Evolutionary conservation across 2,329 filamentous ascomycete genomes (phyloP), one percentile per base, ranked within the genome.

Genomic region (Xenoacremonium recifei): DNA sequence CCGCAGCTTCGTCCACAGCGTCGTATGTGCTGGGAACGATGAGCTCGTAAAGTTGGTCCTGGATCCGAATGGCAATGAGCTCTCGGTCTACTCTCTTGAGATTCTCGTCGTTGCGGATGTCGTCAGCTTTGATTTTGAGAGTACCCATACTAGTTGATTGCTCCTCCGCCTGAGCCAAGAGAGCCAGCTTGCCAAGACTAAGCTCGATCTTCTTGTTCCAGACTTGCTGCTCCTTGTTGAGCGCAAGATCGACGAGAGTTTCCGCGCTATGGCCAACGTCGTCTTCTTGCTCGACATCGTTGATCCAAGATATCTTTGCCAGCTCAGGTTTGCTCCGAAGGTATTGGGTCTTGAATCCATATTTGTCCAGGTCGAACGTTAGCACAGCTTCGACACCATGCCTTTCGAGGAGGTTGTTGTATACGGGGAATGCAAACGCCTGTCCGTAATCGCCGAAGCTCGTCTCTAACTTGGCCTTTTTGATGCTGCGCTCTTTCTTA

Each of bases 181-280:
- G 75, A 13, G 84, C 80, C 35, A 99, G 75, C 66, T 96, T 97
- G 25, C 88, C 87, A 29, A 99, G 75, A 45, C 89, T 95, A 19
- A 97, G 72, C 65, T 97, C 87, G 23, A 96, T 87, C 64, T 95
- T 93, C 70, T 95, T 95, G 67, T 82, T 89, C 92, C 92, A 97
- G 4, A 93, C 69, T 54, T 91, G 85, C 39, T 81, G 78, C 63
- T 96, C 91, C 40, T 82, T 80, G 37, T 76, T 75, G 16, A 84
- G 70, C 0, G 88, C 90, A 16, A 91, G 74, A 6, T 80, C 71
- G 32, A 87, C 71, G 35, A 99, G 75, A 1, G 84, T 85, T 31
- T 80, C 70, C 5, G 85, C 84, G 10, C 92, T 91, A 42, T 80
- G 77, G 11, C 79, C 72, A 49, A 89, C 89, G 55, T 96, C 82